Evolutionary conservation across 495 filamentous ascomycete species (phyloP), one percentile per base, ranked within the genome.

Genomic region (Aspergillus sclerotiicarbonarius): DNA sequence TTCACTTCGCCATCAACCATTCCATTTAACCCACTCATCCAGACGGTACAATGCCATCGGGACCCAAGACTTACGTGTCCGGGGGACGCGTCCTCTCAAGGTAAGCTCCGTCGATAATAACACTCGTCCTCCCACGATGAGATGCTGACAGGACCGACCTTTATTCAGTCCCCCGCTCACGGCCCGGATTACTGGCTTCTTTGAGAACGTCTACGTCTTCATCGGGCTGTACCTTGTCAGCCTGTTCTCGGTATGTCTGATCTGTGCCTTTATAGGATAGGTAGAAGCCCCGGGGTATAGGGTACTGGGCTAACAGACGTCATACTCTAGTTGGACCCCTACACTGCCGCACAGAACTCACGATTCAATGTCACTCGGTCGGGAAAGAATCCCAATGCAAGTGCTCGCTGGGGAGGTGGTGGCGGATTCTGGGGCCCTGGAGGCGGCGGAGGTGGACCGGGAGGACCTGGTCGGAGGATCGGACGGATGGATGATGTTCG

Each of bases 261-360:
- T 50, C 12, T 30, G 15, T 19, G 25, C 44, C 37, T 20, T 20
- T 35, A 12, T 51, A 8, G 29, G 33, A 4, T 3, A 3, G 43
- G 20, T 57, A 5, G 25, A 25, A 25, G 25, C 5, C 25, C 25
- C 25, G 25, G 2, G 25, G 25, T 25, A 25, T 25, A 5, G 25
- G 25, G 5, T 25, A 25, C n/a, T 47, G 16, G 44, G 51, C 61
- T 71, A 62, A 70, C 68, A 20, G 46, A 41, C 37, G 30, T 44
- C 31, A n/a, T 9, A 44, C 53, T 19, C 5, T 62, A 87, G 84
- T 71, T 90, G 47, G 87, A 90, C 59, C 78, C 86, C 1, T 88
- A 89, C 71, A 73, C 73, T 53, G 76, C 87, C 9, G 88, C 86
- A 0, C 80, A 87, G 66, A 76, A 74, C 25, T 89, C 85, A 2